These are phyloP conservation scores for Panellus pusillus DNA, from an alignment of 768 basidiomycete genomes.

Conservation along the genomic window DNA sequence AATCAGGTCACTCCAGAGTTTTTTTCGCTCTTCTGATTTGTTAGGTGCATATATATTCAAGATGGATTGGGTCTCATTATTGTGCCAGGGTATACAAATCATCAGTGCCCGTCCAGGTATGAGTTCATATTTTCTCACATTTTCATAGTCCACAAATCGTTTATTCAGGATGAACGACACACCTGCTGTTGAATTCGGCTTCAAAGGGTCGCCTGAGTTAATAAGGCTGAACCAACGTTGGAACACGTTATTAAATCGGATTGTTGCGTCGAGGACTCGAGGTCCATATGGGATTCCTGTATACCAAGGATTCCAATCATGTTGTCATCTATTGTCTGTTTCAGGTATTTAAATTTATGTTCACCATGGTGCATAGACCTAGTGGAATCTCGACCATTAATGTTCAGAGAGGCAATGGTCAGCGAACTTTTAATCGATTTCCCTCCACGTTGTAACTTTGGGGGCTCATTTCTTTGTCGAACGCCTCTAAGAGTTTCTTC, in stretches of 20 bases:
- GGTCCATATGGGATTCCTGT: conserved; percentile 23
- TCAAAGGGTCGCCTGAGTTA: not conserved
- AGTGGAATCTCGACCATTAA: conserved; percentile 11
- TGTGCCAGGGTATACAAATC: conserved; percentile 18
- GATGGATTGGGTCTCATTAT: not conserved
- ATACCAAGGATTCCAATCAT: conserved; percentile 22
- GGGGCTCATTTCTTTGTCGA: too few relatives aligned
- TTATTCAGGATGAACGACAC: conserved; percentile 23
- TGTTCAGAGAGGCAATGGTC: conserved; percentile 11
- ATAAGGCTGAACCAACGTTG: conserved; percentile 2
- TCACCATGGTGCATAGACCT: not conserved
- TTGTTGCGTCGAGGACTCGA: conserved; percentile 3
- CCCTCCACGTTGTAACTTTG: too few relatives aligned
- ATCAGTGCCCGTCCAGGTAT: conserved; percentile 18
- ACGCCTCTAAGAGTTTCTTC: too few relatives aligned
- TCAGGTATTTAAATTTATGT: conserved; percentile 22
- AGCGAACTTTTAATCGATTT: too few relatives aligned
- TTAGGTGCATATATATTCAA: conserved; percentile 27
- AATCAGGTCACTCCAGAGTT: not conserved
- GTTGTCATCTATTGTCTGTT: conserved; percentile 12
- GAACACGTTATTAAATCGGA: not conserved
- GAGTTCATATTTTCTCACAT: not conserved
- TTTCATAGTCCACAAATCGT: conserved; percentile 5
- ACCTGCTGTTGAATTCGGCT: conserved; percentile 13
- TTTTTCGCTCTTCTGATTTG: not conserved